These are phyloP conservation scores for Brettanomyces anomalus DNA, from an alignment of 805 yeast genomes.

Conservation along the genomic window DNA sequence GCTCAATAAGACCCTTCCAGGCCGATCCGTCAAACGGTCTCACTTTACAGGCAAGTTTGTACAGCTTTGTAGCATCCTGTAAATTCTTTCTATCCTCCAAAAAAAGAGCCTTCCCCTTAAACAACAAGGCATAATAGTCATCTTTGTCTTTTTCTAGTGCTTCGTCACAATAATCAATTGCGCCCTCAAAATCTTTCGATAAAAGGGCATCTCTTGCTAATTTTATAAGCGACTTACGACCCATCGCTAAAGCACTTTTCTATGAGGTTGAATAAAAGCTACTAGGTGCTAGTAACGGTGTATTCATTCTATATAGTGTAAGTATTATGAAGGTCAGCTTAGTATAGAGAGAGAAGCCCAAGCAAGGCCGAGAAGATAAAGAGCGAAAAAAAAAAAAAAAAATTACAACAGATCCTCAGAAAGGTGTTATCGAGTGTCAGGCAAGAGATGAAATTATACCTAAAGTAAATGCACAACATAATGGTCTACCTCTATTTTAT, in stretches of 20 bases:
- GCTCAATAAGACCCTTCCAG: slow-evolving; percentile 72
- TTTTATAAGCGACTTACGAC: slow-evolving; percentile 27
- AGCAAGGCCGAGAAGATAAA: no score
- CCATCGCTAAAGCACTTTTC: no score
- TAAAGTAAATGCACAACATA: no score
- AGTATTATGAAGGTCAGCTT: no score
- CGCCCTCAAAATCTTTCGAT: slow-evolving; percentile 51
- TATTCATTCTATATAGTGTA: no score
- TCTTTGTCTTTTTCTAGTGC: slow-evolving; percentile 47
- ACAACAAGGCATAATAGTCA: slow-evolving; percentile 58
- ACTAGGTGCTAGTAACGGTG: no score
- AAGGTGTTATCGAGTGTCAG: no score
- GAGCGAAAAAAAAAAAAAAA: no score
- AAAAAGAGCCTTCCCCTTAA: slow-evolving; percentile 64
- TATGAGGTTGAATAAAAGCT: not conserved
- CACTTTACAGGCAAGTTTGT: slow-evolving; percentile 39
- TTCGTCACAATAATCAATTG: slow-evolving; percentile 45
- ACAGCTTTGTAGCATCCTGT: slow-evolving; percentile 34
- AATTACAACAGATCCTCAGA: no score
- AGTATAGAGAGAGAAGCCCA: no score
- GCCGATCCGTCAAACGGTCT: slow-evolving; percentile 49
- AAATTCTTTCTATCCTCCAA: slow-evolving; percentile 26
- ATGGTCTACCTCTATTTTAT: no score
- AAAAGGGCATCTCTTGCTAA: slow-evolving; percentile 45
- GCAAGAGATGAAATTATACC: no score